Percentiles rank a stretch among this genome's conserved stretches.
Conservation (phyloP, 805 yeast genomes). For the Candida orba region DNA sequence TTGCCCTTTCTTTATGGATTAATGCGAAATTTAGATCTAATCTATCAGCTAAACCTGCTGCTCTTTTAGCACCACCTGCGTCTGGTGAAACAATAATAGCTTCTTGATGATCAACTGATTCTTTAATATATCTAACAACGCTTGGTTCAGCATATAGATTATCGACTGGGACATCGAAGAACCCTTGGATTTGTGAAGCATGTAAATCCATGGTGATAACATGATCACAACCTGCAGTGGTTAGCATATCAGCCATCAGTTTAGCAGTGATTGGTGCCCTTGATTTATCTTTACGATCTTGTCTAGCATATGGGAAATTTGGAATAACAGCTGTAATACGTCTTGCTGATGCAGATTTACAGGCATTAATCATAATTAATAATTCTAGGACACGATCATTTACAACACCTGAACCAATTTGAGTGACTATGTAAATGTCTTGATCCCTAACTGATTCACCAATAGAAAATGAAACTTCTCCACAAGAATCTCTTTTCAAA, state of each 20-base stretch:
- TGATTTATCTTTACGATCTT: slow-evolving; percentile 77
- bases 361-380: slow-evolving; percentile 73
- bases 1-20: slow-evolving; percentile 77
- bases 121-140: slow-evolving; percentile 67
- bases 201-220: slow-evolving; percentile 84
- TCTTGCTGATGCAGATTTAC: slow-evolving; percentile 77
- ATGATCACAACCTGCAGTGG: slow-evolving; percentile 82
- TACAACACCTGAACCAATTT: slow-evolving; percentile 71
- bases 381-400: slow-evolving; percentile 72
- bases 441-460: slow-evolving; percentile 84
- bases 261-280: slow-evolving; percentile 85
- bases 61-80: slow-evolving; percentile 88
- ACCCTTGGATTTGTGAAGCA: slow-evolving; percentile 87
- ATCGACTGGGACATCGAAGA: slow-evolving; percentile 77
- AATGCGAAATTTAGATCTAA: slow-evolving; percentile 75
- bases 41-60: slow-evolving; percentile 77
- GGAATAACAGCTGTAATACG: slow-evolving; percentile 79
- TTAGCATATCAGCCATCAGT: slow-evolving; percentile 73
- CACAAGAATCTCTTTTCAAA: slow-evolving; percentile 58
- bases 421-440: slow-evolving; percentile 73
- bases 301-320: slow-evolving; percentile 83
- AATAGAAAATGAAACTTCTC: slow-evolving; percentile 69
- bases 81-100: slow-evolving; percentile 81
- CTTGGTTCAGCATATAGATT: slow-evolving; percentile 80
- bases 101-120: slow-evolving; percentile 46